phyloP scores from a whole-genome alignment of 495 filamentous ascomycete species.

The Daldinia vernicosa region DNA sequence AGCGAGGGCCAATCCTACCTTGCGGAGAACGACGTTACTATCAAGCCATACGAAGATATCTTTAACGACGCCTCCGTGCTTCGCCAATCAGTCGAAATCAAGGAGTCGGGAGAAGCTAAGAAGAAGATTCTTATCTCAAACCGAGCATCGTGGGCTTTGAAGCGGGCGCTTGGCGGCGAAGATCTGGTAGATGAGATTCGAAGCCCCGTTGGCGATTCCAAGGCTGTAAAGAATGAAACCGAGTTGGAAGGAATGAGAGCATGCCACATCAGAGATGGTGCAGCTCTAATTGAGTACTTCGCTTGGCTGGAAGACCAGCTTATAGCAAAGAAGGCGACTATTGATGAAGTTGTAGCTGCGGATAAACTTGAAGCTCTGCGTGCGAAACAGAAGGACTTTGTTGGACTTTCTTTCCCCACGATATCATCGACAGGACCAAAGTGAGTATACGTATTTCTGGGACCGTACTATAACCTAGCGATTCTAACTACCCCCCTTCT shows the following conservation, averaged over 20 bases:
- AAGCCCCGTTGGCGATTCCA: conserved; percentile 90
- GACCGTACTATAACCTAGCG: not conserved
- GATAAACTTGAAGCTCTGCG: conserved; percentile 89
- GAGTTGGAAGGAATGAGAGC: conserved; percentile 93
- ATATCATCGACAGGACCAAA: conserved; percentile 96
- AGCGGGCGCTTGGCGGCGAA: conserved; percentile 86
- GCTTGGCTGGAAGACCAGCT: conserved; percentile 96
- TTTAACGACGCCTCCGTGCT: conserved; percentile 78
- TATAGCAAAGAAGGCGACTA: conserved; percentile 70
- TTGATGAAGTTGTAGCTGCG: conserved; percentile 91
- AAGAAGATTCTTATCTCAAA: conserved; percentile 88
- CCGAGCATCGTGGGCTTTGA: conserved; percentile 92
- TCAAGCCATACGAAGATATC: conserved; percentile 87
- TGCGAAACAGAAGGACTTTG: conserved; percentile 82
- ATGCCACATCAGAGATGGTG: conserved; percentile 95
- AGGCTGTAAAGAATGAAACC: conserved; percentile 94
- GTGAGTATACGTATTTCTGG: conserved; percentile 43
- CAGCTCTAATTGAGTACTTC: conserved; percentile 90
- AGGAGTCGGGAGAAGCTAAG: conserved; percentile 45
- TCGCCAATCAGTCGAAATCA: conserved; percentile 51
- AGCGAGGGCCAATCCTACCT: conserved; percentile 76
- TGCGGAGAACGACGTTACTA: conserved; percentile 68
- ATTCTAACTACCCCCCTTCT: not conserved
- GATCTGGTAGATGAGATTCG: conserved; percentile 85
- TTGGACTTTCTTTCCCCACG: conserved; percentile 92